phyloP scores from a whole-genome alignment of 169 alveolate genomes.

The Cryptosporidium baileyi region DNA sequence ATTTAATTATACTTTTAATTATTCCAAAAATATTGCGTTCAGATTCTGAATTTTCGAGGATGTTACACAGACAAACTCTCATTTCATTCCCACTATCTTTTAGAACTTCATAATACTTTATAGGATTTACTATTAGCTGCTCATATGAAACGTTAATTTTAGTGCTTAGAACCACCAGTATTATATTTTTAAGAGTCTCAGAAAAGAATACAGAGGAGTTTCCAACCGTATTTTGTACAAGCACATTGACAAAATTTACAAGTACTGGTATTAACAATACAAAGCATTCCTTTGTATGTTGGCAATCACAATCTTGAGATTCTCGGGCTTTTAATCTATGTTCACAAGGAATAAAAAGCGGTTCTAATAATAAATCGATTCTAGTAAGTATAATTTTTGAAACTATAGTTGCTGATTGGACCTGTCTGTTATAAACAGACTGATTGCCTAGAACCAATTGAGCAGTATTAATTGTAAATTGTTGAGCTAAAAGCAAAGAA shows the following conservation, averaged over 20 bases:
- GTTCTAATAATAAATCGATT: constrained; percentile 33
- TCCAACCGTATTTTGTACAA: constrained; percentile 15
- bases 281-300: background rate
- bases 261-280: constrained; percentile 41
- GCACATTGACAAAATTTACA: background rate
- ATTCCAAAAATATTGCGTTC: constrained; percentile 22
- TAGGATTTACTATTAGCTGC: constrained; percentile 13
- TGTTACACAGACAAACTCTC: background rate
- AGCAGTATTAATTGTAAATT: constrained; percentile 24
- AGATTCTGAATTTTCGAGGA: background rate
- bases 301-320: background rate
- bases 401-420: constrained; percentile 43
- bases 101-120: background rate
- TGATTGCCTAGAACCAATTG: constrained; percentile 45
- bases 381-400: constrained; percentile 59
- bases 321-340: background rate
- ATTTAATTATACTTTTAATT: background rate
- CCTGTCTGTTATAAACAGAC: constrained; percentile 50
- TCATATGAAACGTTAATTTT: background rate
- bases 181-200: constrained; percentile 32
- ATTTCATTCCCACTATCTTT: background rate
- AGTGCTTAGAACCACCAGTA: constrained; percentile 47
- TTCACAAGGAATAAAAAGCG: background rate
- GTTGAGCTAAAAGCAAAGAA: constrained; percentile 13
- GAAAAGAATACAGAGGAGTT: constrained; percentile 32